Conservation (phyloP, 1,284 basidiomycete species). For the Ceratobasidium sp. region DNA sequence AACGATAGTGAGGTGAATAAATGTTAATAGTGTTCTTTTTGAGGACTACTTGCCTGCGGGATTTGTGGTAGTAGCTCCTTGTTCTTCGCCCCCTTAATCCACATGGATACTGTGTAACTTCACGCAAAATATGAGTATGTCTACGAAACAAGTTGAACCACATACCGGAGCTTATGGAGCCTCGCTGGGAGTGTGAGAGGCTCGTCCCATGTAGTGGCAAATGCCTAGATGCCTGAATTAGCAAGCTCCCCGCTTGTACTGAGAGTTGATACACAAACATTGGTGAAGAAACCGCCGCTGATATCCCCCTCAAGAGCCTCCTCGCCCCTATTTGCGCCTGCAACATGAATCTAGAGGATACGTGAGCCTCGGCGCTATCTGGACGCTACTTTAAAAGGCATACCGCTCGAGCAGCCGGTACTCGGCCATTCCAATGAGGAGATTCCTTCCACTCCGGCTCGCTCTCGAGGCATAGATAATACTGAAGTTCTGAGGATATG, state of each 20-base stretch:
- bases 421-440: background rate
- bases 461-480: background rate
- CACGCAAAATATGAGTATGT: background rate
- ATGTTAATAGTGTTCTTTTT: background rate
- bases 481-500: background rate
- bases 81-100: background rate
- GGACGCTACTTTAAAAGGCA: background rate
- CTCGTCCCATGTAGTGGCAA: background rate
- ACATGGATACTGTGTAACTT: background rate
- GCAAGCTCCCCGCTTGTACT: background rate
- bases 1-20: background rate
- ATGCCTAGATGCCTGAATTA: background rate
- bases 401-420: background rate
- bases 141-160: background rate
- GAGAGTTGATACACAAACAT: background rate
- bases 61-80: background rate
- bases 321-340: background rate
- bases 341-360: background rate
- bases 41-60: background rate
- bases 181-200: background rate
- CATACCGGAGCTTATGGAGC: background rate
- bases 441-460: conserved; percentile 3
- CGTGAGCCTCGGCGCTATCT: background rate
- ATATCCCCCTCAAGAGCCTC: background rate
- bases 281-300: background rate